Evolutionary conservation across 2,329 filamentous ascomycete species (phyloP).

Genomic region (Xylaria multiplex): DNA sequence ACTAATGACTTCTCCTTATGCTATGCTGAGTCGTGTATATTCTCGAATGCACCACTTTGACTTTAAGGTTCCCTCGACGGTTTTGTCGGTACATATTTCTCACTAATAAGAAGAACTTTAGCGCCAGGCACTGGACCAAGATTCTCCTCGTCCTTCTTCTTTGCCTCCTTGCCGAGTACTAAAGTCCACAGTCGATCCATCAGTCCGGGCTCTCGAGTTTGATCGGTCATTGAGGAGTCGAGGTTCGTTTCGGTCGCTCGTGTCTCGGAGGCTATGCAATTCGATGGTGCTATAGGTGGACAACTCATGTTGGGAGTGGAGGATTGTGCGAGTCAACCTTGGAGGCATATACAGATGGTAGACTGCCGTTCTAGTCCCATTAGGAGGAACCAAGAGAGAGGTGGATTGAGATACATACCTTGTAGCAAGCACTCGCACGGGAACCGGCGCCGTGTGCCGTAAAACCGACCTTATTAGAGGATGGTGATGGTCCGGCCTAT

Average conservation of each 20-base stretch:
- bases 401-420: constrained; percentile 2
- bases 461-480: not conserved
- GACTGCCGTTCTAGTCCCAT: not conserved
- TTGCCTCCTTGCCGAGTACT: not conserved
- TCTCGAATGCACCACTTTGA: not conserved
- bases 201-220: not conserved
- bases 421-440: not conserved
- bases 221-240: not conserved
- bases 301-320: not conserved
- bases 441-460: not conserved
- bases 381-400: not conserved
- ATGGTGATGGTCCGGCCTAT: not conserved
- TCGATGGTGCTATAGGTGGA: not conserved
- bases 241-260: not conserved
- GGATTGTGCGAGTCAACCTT: not conserved
- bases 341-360: too few species aligned
- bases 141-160: too few species aligned
- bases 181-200: not conserved
- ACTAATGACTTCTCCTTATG: not conserved
- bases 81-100: not conserved
- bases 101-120: not conserved
- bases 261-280: not conserved
- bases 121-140: too few species aligned
- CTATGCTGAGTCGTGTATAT: too few species aligned
- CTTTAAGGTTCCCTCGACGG: not conserved